Evolutionary conservation across 2,329 filamentous ascomycete genomes (phyloP), one percentile per base, ranked within the genome.

Genomic region (Cytospora chrysosperma): DNA sequence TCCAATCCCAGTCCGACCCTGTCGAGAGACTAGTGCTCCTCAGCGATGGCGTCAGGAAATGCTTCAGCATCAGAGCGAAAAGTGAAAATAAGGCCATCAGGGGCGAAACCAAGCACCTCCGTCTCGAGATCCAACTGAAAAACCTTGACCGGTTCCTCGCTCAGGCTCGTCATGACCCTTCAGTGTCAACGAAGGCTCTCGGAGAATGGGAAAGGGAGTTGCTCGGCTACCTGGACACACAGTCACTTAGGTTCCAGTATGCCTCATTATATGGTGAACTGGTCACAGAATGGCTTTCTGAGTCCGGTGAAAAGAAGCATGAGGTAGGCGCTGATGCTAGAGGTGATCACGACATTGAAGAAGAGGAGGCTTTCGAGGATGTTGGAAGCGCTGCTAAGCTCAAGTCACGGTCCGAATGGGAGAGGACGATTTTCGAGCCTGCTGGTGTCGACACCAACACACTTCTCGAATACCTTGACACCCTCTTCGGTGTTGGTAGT

Each of bases 261-360:
- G 79, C 80, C 0, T 75, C 76, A 10, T 72, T 82, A 2, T 81
- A 81, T 51, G 78, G 76, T 3, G 72, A 78, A 55, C 73, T 82
- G 4, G 79, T 81, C n/a, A 81, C 75, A 0, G 80, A 82, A 65
- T 82, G 79, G 79, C 71, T 81, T 1, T 75, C 75, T 0, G n/a
- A 47, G 10, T 21, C 59, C n/a, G 26, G 70, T 74, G 13, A 55
- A 9, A 28, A 58, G 26, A 55, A 62, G 10, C 21, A 19, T 68
- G 0, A 72, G 72, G 64, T 72, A 67, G 28, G 63, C 9, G 40
- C 63, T 1, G 62, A 69, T 6, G 56, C 54, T 3, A 12, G 6
- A 3, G n/a, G 56, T 8, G 26, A 67, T 57, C 51, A 68, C 49
- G 64, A 70, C 24, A 40, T 37, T 4, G 58, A 61, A n/a, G 47